phyloP scores from a whole-genome alignment of 306 rosid species.

The Ziziphus jujuba region DNA sequence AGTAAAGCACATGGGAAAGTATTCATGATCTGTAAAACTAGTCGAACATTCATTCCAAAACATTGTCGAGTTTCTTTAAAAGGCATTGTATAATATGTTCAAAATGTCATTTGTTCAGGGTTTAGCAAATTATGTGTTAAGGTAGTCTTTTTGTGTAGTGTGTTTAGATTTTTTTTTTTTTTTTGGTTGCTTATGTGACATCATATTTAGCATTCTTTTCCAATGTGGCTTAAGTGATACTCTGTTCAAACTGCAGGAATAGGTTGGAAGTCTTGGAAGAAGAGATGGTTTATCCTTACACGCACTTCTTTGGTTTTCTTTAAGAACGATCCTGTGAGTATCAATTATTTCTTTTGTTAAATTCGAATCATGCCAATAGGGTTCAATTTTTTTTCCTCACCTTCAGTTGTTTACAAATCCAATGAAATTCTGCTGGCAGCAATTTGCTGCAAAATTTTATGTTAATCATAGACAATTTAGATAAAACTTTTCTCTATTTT shows the following conservation, averaged over 20 bases:
- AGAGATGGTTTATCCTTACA: slow-evolving; percentile 96
- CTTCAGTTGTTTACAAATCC: neutral
- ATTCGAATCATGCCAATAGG: slow-evolving; percentile 11
- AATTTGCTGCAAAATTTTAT: neutral
- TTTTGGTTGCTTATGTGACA: neutral
- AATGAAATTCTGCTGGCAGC: neutral
- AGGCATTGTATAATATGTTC: too few relatives aligned
- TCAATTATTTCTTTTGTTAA: slow-evolving; percentile 21
- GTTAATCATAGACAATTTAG: too few relatives aligned
- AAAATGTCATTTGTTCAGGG: too few relatives aligned
- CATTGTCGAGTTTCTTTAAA: too few relatives aligned
- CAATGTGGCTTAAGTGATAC: slow-evolving; percentile 6
- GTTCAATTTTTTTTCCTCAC: neutral
- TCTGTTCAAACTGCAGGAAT: slow-evolving; percentile 64
- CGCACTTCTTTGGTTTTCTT: slow-evolving; percentile 94
- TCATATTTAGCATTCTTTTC: neutral
- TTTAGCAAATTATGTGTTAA: too few relatives aligned
- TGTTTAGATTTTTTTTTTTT: neutral
- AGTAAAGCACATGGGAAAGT: too few relatives aligned
- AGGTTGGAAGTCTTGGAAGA: slow-evolving; percentile 99
- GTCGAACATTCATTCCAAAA: too few relatives aligned
- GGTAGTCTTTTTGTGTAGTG: too few relatives aligned
- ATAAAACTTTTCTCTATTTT: too few relatives aligned
- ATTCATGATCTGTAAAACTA: too few relatives aligned
- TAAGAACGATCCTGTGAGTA: slow-evolving; percentile 95